Percentiles rank a stretch among this genome's conserved stretches.
phyloP scores from a whole-genome alignment of 2,329 filamentous ascomycete genomes.

The Talaromyces sp. region DNA sequence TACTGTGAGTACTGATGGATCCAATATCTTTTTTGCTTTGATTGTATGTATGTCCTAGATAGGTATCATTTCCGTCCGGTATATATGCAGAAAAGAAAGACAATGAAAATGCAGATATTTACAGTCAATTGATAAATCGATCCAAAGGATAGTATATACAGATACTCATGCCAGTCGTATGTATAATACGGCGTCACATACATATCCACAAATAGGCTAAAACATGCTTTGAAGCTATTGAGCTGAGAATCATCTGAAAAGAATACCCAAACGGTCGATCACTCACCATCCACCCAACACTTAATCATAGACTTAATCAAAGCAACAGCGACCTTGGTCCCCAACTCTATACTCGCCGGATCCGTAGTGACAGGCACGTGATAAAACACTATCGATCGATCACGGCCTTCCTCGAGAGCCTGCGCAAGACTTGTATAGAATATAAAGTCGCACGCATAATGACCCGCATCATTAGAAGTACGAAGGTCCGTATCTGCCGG shows the following conservation, averaged over 20 bases:
- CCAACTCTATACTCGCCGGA: slow-evolving; percentile 43
- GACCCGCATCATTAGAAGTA: slow-evolving; percentile 67
- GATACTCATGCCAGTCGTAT: not conserved
- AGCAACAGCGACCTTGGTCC: slow-evolving; percentile 40
- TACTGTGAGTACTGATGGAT: not conserved
- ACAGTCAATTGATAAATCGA: not conserved
- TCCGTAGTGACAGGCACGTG: slow-evolving; percentile 65
- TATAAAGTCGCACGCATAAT: slow-evolving; percentile 75
- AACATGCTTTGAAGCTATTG: not conserved
- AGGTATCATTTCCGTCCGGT: too few species aligned
- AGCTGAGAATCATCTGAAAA: too few species aligned
- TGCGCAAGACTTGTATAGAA: slow-evolving; percentile 65
- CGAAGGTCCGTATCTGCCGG: slow-evolving; percentile 42
- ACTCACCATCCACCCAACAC: slow-evolving; percentile 37
- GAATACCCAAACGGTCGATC: not conserved
- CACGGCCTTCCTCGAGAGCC: slow-evolving; percentile 30
- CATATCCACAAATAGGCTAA: not conserved
- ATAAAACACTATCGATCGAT: slow-evolving; percentile 61
- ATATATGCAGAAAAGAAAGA: not conserved
- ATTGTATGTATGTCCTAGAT: too few species aligned
- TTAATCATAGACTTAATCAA: slow-evolving; percentile 43
- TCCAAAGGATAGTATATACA: not conserved
- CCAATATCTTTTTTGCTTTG: not conserved
- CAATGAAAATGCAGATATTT: not conserved
- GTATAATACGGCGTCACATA: not conserved